A percentile compares a stretch with the other conserved stretches of the same genome.
phyloP scores from a whole-genome alignment of 2,329 filamentous ascomycete genomes.

The Plectosphaerella cucumerina region DNA sequence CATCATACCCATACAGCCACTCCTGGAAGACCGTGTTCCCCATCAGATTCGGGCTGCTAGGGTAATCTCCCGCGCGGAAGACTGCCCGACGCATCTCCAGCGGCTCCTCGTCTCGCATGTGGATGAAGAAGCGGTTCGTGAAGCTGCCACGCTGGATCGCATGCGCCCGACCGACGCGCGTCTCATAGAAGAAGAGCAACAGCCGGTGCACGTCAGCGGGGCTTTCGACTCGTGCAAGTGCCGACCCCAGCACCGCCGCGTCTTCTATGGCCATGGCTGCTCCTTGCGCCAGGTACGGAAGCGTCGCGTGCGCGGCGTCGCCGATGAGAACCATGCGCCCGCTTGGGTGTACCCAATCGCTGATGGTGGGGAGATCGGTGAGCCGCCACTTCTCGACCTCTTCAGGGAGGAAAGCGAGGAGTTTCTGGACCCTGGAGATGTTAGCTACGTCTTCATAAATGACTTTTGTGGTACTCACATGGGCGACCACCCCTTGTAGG shows the following conservation, averaged over 20 bases:
- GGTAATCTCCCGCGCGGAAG: conserved; percentile 7
- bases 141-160: conserved; percentile 8
- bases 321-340: conserved; percentile 43
- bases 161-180: conserved; percentile 6
- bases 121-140: conserved; percentile 9
- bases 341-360: conserved; percentile 48
- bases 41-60: conserved; percentile 9
- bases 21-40: conserved; percentile 10
- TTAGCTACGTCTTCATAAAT: neutral
- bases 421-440: conserved; percentile 1
- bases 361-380: neutral
- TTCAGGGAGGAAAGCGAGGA: conserved; percentile 1
- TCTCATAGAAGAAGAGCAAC: conserved; percentile 8
- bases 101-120: conserved; percentile 9
- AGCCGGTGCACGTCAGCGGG: neutral
- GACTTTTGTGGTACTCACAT: neutral
- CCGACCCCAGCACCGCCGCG: conserved; percentile 13
- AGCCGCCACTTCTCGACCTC: conserved; percentile 6
- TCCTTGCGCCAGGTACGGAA: conserved; percentile 18
- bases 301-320: conserved; percentile 19
- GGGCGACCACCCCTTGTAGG: conserved; percentile 6
- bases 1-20: conserved; percentile 9
- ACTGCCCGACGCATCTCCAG: conserved; percentile 5
- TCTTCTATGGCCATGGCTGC: conserved; percentile 20
- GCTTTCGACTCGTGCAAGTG: neutral